Evolutionary conservation across 306 rosid genomes (phyloP).

Genomic region (Malus sylvestris): DNA sequence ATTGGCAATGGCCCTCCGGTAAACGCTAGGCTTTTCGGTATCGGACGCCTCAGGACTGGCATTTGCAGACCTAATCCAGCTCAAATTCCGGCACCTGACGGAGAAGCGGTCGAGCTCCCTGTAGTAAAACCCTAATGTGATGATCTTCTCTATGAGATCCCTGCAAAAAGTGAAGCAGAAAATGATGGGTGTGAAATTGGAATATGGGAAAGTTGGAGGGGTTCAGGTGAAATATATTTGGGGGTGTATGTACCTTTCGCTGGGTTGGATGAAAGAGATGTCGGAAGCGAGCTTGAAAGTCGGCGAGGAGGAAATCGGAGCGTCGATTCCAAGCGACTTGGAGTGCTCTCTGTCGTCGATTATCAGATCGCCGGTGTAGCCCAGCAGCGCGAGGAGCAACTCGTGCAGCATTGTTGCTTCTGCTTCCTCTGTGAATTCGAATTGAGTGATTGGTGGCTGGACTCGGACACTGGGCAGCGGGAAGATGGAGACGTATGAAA

Average conservation of each 20-base stretch:
- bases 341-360: conserved; percentile 61
- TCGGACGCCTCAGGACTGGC: conserved; percentile 24
- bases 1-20: conserved; percentile 84
- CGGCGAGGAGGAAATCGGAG: conserved; percentile 57
- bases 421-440: neutral
- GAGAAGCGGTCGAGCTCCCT: conserved; percentile 87
- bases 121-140: conserved; percentile 78
- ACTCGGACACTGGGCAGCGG: neutral
- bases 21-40: conserved; percentile 58
- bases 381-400: conserved; percentile 71
- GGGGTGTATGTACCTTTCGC: conserved; percentile 48
- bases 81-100: conserved; percentile 67
- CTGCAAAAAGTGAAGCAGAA: conserved; percentile 31
- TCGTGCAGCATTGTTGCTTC: conserved; percentile 66
- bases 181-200: neutral
- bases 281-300: conserved; percentile 83
- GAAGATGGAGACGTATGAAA: neutral
- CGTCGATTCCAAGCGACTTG: conserved; percentile 30
- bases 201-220: conserved; percentile 1
- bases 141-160: conserved; percentile 78
- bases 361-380: conserved; percentile 94
- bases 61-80: conserved; percentile 73
- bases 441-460: neutral
- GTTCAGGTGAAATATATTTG: neutral
- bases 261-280: conserved; percentile 76